phyloP scores from a whole-genome alignment of 129 eudicot species.

The Centrapalus pauciflorus region DNA sequence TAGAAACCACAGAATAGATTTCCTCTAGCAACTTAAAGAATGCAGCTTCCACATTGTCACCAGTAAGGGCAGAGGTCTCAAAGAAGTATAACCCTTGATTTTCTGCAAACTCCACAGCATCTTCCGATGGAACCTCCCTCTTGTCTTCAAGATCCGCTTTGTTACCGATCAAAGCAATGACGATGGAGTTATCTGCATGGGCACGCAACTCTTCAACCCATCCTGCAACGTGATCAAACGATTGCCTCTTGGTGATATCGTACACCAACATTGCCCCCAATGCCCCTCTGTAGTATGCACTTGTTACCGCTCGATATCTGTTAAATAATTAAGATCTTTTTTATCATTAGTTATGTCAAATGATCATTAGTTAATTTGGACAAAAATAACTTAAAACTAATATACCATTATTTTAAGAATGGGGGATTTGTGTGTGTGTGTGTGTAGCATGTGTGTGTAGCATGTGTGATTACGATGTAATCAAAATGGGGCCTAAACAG shows the following conservation, averaged over 20 bases:
- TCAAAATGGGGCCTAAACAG: slow-evolving; percentile 29
- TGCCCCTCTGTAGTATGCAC: slow-evolving; percentile 91
- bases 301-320: slow-evolving; percentile 87
- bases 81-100: slow-evolving; percentile 63
- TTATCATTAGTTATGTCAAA: background rate
- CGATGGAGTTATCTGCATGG: slow-evolving; percentile 65
- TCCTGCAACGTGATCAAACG: slow-evolving; percentile 68
- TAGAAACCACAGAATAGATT: slow-evolving; percentile 53
- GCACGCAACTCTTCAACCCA: slow-evolving; percentile 87
- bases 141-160: slow-evolving; percentile 68
- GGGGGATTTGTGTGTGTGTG: no score
- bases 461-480: slow-evolving; percentile 11
- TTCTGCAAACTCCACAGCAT: slow-evolving; percentile 71
- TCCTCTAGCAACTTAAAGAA: slow-evolving; percentile 60
- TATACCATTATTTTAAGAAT: background rate
- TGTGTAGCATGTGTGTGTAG: no score
- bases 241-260: slow-evolving; percentile 67
- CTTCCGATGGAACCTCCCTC: slow-evolving; percentile 61
- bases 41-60: slow-evolving; percentile 78
- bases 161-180: slow-evolving; percentile 70
- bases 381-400: background rate
- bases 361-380: no score
- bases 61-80: slow-evolving; percentile 75
- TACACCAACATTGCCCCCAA: slow-evolving; percentile 81
- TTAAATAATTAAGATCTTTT: background rate